Evolutionary conservation across 345 rosid genomes (phyloP).

Genomic region (Gossypium ekmanianum): DNA sequence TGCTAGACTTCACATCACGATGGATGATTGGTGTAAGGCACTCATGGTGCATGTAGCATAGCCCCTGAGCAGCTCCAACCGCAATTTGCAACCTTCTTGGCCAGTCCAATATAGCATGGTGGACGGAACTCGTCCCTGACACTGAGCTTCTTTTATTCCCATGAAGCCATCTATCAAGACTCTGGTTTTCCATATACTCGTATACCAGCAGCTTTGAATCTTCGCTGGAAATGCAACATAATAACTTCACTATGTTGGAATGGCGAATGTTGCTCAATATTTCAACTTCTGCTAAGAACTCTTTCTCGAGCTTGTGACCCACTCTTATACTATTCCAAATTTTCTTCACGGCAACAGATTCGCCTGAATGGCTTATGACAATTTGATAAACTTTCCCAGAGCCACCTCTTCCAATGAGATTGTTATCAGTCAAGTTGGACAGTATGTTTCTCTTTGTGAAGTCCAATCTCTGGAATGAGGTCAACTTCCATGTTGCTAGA

Average conservation of each 20-base stretch:
- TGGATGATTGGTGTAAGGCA: conserved; percentile 73
- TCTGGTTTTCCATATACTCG: conserved; percentile 82
- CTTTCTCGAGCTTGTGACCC: conserved; percentile 60
- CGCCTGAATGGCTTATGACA: conserved; percentile 30
- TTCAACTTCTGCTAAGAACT: conserved; percentile 73
- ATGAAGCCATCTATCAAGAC: conserved; percentile 87
- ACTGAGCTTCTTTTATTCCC: conserved; percentile 37
- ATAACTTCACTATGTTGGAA: conserved; percentile 70
- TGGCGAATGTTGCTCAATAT: conserved; percentile 75
- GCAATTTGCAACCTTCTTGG: conserved; percentile 71
- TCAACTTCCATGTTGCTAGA: conserved; percentile 66
- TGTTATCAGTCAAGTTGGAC: conserved; percentile 59
- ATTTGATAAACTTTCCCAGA: conserved; percentile 84
- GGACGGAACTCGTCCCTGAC: conserved; percentile 18
- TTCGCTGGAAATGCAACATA: conserved; percentile 81
- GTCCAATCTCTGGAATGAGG: conserved; percentile 66
- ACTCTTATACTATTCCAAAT: conserved; percentile 53
- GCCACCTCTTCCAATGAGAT: conserved; percentile 85
- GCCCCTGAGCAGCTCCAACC: conserved; percentile 78
- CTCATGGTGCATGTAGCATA: conserved; percentile 86
- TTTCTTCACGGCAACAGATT: conserved; percentile 76
- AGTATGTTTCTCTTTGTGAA: conserved; percentile 59
- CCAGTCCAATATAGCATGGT: conserved; percentile 45
- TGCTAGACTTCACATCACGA: conserved; percentile 87
- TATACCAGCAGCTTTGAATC: conserved; percentile 87